phyloP scores from a whole-genome alignment of 768 basidiomycete species.

The Exidia glandulosa region DNA sequence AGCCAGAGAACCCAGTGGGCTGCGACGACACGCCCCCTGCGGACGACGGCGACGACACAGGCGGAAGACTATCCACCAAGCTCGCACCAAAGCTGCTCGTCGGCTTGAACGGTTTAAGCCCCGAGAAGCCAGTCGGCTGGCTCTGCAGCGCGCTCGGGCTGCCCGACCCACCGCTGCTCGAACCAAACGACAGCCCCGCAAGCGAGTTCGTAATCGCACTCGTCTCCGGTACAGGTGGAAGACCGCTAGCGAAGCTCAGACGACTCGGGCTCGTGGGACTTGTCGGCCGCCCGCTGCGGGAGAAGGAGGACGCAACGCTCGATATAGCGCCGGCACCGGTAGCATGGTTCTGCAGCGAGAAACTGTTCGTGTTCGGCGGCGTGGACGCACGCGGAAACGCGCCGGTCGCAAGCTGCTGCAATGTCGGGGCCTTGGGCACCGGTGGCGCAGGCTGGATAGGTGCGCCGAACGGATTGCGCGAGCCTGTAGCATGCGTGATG shows the following conservation, averaged over 20 bases:
- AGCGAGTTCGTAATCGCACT: neutral
- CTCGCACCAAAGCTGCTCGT: slow-evolving; percentile 70
- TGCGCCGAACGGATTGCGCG: slow-evolving; percentile 88
- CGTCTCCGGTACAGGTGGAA: neutral
- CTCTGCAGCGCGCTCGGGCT: slow-evolving; percentile 21
- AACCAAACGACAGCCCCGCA: neutral
- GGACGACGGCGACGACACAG: slow-evolving; percentile 35
- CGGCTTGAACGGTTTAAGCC: slow-evolving; percentile 75
- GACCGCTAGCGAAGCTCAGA: neutral
- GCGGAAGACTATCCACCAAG: slow-evolving; percentile 60
- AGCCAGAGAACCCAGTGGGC: neutral
- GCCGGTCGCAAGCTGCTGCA: slow-evolving; percentile 67
- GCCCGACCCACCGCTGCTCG: neutral
- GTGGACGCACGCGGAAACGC: slow-evolving; percentile 12
- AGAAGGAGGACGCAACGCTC: slow-evolving; percentile 64
- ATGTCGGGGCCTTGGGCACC: slow-evolving; percentile 65
- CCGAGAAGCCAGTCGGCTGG: slow-evolving; percentile 42
- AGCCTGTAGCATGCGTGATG: slow-evolving; percentile 84
- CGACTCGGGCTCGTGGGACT: slow-evolving; percentile 2
- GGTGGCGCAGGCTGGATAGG: slow-evolving; percentile 50
- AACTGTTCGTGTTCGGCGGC: neutral
- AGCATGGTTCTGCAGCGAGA: neutral
- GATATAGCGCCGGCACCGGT: slow-evolving; percentile 51
- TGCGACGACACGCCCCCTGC: neutral
- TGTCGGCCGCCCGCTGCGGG: slow-evolving; percentile 25